These are phyloP conservation scores for Chondrostereum purpureum DNA, from an alignment of 1,284 basidiomycete species.

Conservation along the genomic window DNA sequence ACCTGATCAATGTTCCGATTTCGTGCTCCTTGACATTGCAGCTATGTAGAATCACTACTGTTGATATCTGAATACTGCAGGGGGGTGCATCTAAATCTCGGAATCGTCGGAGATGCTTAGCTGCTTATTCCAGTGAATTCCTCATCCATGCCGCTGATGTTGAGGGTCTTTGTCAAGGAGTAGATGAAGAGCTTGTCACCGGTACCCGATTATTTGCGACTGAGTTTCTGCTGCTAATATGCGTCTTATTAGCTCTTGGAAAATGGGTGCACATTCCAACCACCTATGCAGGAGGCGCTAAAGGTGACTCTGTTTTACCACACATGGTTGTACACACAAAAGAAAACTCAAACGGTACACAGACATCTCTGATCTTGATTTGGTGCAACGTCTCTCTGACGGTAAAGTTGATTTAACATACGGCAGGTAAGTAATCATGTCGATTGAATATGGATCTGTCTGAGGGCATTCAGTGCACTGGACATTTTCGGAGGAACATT, in stretches of 20 bases:
- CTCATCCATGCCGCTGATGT: slow-evolving; percentile 97
- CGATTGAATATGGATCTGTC: slow-evolving; percentile 2
- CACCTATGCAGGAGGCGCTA: slow-evolving; percentile 97
- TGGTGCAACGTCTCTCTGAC: slow-evolving; percentile 75
- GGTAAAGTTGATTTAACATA: slow-evolving; percentile 95
- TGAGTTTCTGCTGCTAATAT: not conserved
- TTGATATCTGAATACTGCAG: slow-evolving; percentile 73
- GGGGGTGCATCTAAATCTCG: slow-evolving; percentile 29
- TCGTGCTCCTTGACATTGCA: not conserved
- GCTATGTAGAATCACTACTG: slow-evolving; percentile 55
- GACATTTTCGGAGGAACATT: slow-evolving; percentile 80
- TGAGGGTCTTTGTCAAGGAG: slow-evolving; percentile 94
- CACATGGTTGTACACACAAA: not conserved
- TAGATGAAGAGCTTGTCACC: slow-evolving; percentile 85
- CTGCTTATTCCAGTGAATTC: slow-evolving; percentile 65
- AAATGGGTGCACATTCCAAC: slow-evolving; percentile 90
- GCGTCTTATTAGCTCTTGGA: slow-evolving; percentile 61
- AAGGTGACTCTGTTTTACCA: slow-evolving; percentile 41
- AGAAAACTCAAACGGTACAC: slow-evolving; percentile 10
- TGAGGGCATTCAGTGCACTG: slow-evolving; percentile 45
- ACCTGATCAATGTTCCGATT: not conserved
- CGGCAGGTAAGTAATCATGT: slow-evolving; percentile 64
- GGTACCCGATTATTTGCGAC: slow-evolving; percentile 41
- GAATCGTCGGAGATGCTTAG: not conserved
- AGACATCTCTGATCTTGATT: slow-evolving; percentile 81